Conservation (phyloP, 352 stramenopile genomes). For the Phytophthora pisi region DNA sequence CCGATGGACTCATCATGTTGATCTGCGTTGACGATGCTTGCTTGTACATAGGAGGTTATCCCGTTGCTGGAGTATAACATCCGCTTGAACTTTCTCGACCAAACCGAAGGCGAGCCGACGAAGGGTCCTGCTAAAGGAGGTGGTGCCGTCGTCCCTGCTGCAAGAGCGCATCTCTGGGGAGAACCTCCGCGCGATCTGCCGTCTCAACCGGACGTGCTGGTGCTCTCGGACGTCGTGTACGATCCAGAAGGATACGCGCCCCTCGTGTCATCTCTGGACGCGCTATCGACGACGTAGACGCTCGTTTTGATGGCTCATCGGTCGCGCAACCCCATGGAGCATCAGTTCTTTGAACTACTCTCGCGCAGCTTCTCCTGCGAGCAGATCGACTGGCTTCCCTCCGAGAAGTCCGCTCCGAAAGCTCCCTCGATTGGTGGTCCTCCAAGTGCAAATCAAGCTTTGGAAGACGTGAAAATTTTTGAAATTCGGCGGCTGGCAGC, state of each 20-base stretch:
- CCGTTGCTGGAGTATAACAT: slow-evolving; percentile 84
- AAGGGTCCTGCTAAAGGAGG: slow-evolving; percentile 24
- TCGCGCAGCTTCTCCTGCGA: slow-evolving; percentile 49
- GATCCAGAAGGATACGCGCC: slow-evolving; percentile 75
- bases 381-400: slow-evolving; percentile 51
- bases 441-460: slow-evolving; percentile 33
- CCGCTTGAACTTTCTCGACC: slow-evolving; percentile 54
- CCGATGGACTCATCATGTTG: slow-evolving; percentile 20
- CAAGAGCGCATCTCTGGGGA: slow-evolving; percentile 65
- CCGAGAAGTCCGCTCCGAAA: slow-evolving; percentile 25
- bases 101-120: neutral
- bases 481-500: slow-evolving; percentile 39
- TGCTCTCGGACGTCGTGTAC: slow-evolving; percentile 85
- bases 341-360: slow-evolving; percentile 80
- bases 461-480: slow-evolving; percentile 81
- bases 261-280: slow-evolving; percentile 61
- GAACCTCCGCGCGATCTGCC: slow-evolving; percentile 41
- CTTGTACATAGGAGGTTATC: slow-evolving; percentile 55
- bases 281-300: slow-evolving; percentile 45
- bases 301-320: slow-evolving; percentile 78
- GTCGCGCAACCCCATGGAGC: slow-evolving; percentile 80
- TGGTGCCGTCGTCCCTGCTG: slow-evolving; percentile 22
- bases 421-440: slow-evolving; percentile 11
- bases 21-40: slow-evolving; percentile 19
- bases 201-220: slow-evolving; percentile 62